Base-by-base conservation (phyloP, 2,329 filamentous ascomycete genomes). In the Cladosporium sp. region DNA sequence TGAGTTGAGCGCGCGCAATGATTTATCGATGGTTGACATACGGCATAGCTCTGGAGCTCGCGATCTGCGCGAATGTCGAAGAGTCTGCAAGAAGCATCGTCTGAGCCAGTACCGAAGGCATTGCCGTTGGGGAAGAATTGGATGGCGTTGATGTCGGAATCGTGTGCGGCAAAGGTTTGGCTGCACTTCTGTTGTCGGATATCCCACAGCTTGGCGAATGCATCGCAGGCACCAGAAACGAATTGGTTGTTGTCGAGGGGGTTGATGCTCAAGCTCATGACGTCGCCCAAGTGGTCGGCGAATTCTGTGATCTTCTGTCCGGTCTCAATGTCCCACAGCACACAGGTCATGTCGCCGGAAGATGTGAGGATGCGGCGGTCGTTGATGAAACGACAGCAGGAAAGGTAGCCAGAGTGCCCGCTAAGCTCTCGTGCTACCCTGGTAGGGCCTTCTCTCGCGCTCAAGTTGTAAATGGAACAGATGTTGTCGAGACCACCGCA, bases 191-290 rank as follows among this genome's bases (percentile, higher is more conserved):
- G 93, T 65, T 94, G 92, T 71, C 94, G 90, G 67, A 97, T 96
- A 79, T 99, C 94, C 94, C 94, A 99, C 58, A 99, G 80, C 78
- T 99, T 99, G 58, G 94, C 94, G 72, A 97, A 99, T 15, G 93
- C 92, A 75, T 99, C 94, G 77, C 94, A 99, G 68, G 94, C 94
- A 74, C 94, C 94, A n/a, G 94, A 97, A 63, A 97, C 94, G 73
- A 99, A 99, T 63, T 96, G 94, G 78, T 97, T 97, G 77, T 96
- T 92, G 79, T 97, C 97, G 62, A 95, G 96, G 1, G 94, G 94
- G 79, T 99, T 97, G 76, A 99, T 90, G 83, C 93, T 97, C 78
- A 97, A 91, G 81, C 93, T 97, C 94, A 99, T 99, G 66, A 99
- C 94, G 71, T 99, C 94, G 72, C 94, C 94, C 10, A 99, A 83